Base-by-base conservation (phyloP, 2,329 filamentous ascomycete species). In the Penicillium sp. region DNA sequence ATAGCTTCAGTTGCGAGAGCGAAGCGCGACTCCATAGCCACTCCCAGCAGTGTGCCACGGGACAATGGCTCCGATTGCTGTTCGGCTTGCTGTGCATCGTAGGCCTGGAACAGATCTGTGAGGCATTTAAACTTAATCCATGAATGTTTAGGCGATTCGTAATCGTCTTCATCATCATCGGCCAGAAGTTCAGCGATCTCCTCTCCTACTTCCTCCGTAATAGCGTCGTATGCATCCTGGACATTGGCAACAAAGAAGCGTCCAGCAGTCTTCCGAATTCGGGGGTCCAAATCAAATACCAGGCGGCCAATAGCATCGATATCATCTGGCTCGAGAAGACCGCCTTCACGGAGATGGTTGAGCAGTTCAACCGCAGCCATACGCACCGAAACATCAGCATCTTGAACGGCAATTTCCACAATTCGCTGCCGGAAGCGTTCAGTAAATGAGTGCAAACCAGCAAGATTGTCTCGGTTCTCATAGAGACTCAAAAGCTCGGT, bases 41-140 rank as follows among this genome's bases (percentile, higher is more conserved):
- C 78, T 32, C 86, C 82, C 57, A 88, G 84, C 26, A 90, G 65
- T 13, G 66, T 60, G 23, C 67, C 67, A 29, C 71, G 63, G 26
- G 68, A 58, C 18, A 60, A 55, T 41, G 63, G 57, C 40, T 70
- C 65, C 27, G 67, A 58, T 19, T 66, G 46, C 23, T 62, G 54
- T 47, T 74, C 68, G 30, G 66, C 61, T 58, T 79, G 77, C 62
- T 90, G 86, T 6, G 82, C 79, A 68, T 97, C 91, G 66, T 97
- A 97, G 9, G 84, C 83, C 30, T 89, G 83, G 26, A 99, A 79
- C 10, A 89, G 88, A 71, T 96, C 91, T 2, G 89, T 90, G 13
- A 99, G 79, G 61, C 89, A 93, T 74, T 97, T 99, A 68, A 95
- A 84, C 68, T 90, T 91, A 64, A 97, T 84, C 94, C 94, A 99